Conservation (phyloP, 768 basidiomycete species). For the Mycena latifolia region DNA sequence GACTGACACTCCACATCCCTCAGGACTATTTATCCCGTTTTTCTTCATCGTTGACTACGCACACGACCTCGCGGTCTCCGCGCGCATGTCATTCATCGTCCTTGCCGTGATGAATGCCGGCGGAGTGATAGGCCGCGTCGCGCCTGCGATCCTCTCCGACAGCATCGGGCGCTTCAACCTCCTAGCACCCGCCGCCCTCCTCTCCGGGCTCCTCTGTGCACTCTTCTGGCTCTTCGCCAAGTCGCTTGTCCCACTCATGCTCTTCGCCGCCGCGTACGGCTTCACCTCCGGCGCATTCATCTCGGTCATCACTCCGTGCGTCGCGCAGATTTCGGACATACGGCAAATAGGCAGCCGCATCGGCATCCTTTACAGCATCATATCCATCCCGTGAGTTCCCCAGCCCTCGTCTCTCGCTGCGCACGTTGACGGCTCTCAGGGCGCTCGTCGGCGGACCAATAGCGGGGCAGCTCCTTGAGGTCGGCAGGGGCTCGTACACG, state of each 20-base stretch:
- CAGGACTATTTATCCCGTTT: slow-evolving; percentile 79
- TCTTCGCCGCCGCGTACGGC: slow-evolving; percentile 70
- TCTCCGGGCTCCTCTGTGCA: slow-evolving; percentile 71
- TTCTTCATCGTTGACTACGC: slow-evolving; percentile 78
- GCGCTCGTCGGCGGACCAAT: slow-evolving; percentile 74
- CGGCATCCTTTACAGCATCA: slow-evolving; percentile 72
- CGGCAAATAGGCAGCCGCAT: slow-evolving; percentile 72
- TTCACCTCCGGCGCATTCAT: slow-evolving; percentile 79
- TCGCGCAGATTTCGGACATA: slow-evolving; percentile 74
- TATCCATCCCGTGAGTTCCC: slow-evolving; percentile 76
- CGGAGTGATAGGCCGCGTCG: slow-evolving; percentile 72
- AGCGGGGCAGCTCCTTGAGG: slow-evolving; percentile 68
- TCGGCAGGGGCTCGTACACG: slow-evolving; percentile 57
- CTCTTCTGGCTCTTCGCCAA: slow-evolving; percentile 67
- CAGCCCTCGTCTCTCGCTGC: background rate
- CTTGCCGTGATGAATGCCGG: slow-evolving; percentile 80
- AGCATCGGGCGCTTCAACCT: slow-evolving; percentile 75
- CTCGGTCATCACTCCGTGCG: slow-evolving; percentile 74
- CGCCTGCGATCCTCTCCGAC: slow-evolving; percentile 75
- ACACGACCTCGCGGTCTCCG: slow-evolving; percentile 53
- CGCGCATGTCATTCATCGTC: slow-evolving; percentile 62
- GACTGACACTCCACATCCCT: slow-evolving; percentile 2
- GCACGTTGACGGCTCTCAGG: slow-evolving; percentile 49
- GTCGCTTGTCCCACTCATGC: slow-evolving; percentile 54
- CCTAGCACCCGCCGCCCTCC: slow-evolving; percentile 70